These are phyloP conservation scores for Penicillium hordei DNA, from an alignment of 2,329 filamentous ascomycete species.

Conservation along the genomic window DNA sequence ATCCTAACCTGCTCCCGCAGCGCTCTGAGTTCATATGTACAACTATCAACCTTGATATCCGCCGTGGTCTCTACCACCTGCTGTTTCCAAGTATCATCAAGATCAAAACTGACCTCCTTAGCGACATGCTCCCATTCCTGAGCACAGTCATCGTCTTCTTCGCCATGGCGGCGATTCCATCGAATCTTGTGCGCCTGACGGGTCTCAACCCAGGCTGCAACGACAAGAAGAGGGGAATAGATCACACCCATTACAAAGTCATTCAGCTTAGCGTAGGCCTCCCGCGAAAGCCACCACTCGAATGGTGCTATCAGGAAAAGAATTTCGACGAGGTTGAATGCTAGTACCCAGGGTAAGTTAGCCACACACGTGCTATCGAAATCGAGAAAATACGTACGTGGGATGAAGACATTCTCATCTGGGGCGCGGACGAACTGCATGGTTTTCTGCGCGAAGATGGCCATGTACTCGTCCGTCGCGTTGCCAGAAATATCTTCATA, in stretches of 20 bases:
- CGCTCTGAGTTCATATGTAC: slow-evolving; percentile 62
- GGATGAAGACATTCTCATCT: slow-evolving; percentile 97
- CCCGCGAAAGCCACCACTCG: slow-evolving; percentile 90
- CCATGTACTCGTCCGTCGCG: slow-evolving; percentile 92
- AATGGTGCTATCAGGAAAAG: slow-evolving; percentile 74
- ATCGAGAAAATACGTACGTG: slow-evolving; percentile 52
- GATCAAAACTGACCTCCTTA: slow-evolving; percentile 71
- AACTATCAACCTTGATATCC: slow-evolving; percentile 76
- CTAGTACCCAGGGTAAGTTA: slow-evolving; percentile 24
- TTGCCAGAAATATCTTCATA: slow-evolving; percentile 94
- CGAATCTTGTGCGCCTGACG: slow-evolving; percentile 65
- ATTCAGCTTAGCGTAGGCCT: slow-evolving; percentile 76
- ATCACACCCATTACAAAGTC: slow-evolving; percentile 82
- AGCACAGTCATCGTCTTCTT: slow-evolving; percentile 82
- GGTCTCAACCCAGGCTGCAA: slow-evolving; percentile 73
- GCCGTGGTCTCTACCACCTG: slow-evolving; percentile 72
- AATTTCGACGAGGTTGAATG: slow-evolving; percentile 91
- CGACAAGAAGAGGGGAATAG: slow-evolving; percentile 78
- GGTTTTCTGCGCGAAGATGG: slow-evolving; percentile 88
- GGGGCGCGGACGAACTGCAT: slow-evolving; percentile 96
- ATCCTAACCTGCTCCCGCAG: slow-evolving; percentile 56
- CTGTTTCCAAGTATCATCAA: slow-evolving; percentile 76
- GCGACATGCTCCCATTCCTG: slow-evolving; percentile 92
- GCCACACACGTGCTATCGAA: background rate
- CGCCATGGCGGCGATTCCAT: slow-evolving; percentile 73